These are phyloP conservation scores for Curvularia lunata DNA, from an alignment of 2,329 filamentous ascomycete genomes.

Conservation along the genomic window DNA sequence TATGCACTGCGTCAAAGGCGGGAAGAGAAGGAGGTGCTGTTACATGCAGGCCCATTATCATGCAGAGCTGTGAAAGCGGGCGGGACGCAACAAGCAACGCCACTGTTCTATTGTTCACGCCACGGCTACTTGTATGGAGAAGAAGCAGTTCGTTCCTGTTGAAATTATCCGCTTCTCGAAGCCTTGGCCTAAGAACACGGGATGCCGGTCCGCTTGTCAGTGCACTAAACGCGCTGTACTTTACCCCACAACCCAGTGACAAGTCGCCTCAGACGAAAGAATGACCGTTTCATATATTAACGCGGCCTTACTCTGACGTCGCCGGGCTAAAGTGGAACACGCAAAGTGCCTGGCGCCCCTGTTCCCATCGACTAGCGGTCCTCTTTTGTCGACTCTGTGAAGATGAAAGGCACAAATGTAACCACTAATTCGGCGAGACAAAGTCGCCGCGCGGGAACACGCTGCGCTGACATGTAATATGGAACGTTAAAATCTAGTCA, in stretches of 20 bases:
- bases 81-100: background rate
- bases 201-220: constrained; percentile 19
- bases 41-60: background rate
- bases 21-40: background rate
- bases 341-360: background rate
- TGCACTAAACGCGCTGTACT: constrained; percentile 13
- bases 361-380: background rate
- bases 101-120: no score
- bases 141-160: background rate
- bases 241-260: constrained; percentile 19
- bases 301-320: constrained; percentile 16
- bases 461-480: constrained; percentile 5
- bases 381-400: background rate
- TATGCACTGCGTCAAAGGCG: background rate
- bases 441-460: constrained; percentile 18
- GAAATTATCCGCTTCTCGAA: background rate
- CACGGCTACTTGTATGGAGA: background rate
- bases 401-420: constrained; percentile 23
- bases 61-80: background rate
- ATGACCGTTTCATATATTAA: constrained; percentile 23
- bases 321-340: constrained; percentile 30
- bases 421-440: constrained; percentile 22
- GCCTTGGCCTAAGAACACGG: constrained; percentile 7
- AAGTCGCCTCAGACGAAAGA: constrained; percentile 15
- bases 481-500: background rate